phyloP scores from a whole-genome alignment of 352 stramenopile species.

The Plasmopara muralis region DNA sequence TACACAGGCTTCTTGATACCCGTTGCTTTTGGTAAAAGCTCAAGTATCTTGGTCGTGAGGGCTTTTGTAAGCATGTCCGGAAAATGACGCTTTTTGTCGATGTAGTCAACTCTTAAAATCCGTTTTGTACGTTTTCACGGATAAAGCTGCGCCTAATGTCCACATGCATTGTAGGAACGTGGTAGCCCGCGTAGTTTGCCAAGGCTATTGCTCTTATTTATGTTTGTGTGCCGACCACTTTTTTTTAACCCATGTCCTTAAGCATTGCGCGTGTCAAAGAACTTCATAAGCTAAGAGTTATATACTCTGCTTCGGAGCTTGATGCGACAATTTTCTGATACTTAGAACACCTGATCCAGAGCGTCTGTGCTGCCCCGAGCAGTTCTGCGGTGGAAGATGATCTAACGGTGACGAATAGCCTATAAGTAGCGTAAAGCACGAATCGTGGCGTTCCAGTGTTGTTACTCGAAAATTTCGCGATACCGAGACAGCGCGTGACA shows the following conservation, averaged over 20 bases:
- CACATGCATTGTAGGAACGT: background rate
- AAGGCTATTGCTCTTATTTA: background rate
- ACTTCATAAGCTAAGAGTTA: conserved; percentile 9
- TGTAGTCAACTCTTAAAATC: background rate
- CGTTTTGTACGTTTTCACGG: background rate
- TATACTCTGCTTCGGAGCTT: conserved; percentile 16
- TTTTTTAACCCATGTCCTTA: background rate
- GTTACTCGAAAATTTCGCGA: conserved; percentile 2
- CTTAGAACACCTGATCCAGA: conserved; percentile 12
- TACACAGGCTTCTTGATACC: too few relatives aligned
- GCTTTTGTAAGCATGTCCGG: background rate
- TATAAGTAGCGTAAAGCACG: conserved; percentile 9
- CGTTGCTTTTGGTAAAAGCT: too few relatives aligned
- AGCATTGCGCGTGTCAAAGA: background rate
- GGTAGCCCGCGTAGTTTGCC: background rate
- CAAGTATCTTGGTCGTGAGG: background rate
- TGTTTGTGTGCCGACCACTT: conserved; percentile 1
- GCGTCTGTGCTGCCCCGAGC: conserved; percentile 8
- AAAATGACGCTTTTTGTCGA: background rate
- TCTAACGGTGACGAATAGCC: background rate
- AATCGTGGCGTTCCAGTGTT: conserved; percentile 4
- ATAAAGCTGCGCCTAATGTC: background rate
- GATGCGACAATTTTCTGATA: conserved; percentile 6
- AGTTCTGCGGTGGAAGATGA: conserved; percentile 2
- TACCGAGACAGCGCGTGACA: background rate